Conservation (phyloP, 257 asterid species). For the Gentiana straminea region DNA sequence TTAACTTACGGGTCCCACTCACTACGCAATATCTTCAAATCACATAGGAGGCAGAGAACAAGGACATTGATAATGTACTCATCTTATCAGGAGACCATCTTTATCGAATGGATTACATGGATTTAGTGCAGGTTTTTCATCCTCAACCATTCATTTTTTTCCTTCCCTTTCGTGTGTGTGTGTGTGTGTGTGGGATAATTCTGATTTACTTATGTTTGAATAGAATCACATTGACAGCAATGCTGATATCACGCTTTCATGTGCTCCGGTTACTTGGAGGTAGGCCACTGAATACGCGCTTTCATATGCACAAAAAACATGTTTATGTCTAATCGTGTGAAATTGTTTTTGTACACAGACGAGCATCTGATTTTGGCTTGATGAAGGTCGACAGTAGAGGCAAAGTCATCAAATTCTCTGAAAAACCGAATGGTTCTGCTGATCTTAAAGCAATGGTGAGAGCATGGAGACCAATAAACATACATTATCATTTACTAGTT, state of each 20-base stretch:
- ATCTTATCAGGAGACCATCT: conserved; percentile 92
- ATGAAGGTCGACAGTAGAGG: conserved; percentile 88
- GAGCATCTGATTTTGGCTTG: conserved; percentile 83
- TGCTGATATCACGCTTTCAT: conserved; percentile 89
- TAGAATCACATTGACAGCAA: conserved; percentile 91
- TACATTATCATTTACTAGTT: not conserved
- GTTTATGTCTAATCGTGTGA: not conserved
- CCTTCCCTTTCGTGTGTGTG: too few species aligned
- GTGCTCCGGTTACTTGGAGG: conserved; percentile 84
- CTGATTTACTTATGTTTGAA: conserved; percentile 14
- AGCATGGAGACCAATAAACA: not conserved
- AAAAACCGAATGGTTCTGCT: conserved; percentile 62
- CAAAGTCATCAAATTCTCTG: conserved; percentile 57
- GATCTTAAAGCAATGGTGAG: conserved; percentile 86
- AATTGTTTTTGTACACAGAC: conserved; percentile 37
- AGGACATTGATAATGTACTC: conserved; percentile 68
- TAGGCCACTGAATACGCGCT: conserved; percentile 11
- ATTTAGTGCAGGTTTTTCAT: conserved; percentile 70
- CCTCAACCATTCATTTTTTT: not conserved
- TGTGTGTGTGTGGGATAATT: not conserved
- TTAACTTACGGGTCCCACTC: too few species aligned
- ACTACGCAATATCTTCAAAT: too few species aligned
- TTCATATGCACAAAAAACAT: too few species aligned
- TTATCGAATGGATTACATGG: conserved; percentile 95
- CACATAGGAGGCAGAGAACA: conserved; percentile 75